A percentile compares a stretch with the other conserved stretches of the same genome.
Evolutionary conservation across 228 moss, liverwort and hornwort species (phyloP).

Genomic region (Sphagnum fallax): DNA sequence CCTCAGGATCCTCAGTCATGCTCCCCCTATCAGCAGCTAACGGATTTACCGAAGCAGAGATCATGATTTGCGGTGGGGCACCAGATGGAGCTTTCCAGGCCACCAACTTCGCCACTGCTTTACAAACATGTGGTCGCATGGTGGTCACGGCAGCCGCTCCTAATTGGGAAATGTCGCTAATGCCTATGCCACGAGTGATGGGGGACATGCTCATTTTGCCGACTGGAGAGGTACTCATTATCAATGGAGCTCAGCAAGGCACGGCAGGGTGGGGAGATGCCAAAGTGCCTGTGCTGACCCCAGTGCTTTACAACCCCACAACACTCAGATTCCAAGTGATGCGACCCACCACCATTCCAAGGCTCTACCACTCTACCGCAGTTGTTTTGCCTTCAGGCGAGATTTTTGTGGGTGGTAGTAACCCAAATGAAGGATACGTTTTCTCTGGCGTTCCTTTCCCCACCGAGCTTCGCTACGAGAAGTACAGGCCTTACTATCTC

Average conservation of each 20-base stretch:
- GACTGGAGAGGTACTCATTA: constrained; percentile 24
- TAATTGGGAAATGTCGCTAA: constrained; percentile 31
- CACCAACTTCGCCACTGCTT: constrained; percentile 6
- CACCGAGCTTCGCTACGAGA: constrained; percentile 32
- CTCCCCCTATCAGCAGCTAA: constrained; percentile 11
- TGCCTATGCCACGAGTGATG: constrained; percentile 39
- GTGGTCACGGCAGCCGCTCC: constrained; percentile 8
- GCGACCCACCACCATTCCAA: constrained; percentile 11
- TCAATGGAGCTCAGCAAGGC: constrained; percentile 17
- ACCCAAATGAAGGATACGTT: constrained; percentile 12
- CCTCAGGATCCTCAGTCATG: constrained; percentile 11
- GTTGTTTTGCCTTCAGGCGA: constrained; percentile 14
- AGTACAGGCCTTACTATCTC: constrained; percentile 34
- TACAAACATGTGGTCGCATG: constrained; percentile 24
- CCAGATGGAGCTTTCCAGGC: constrained; percentile 4
- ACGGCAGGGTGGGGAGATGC: constrained; percentile 15
- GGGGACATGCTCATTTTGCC: constrained; percentile 44
- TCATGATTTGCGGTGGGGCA: constrained; percentile 16
- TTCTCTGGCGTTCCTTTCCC: constrained; percentile 16
- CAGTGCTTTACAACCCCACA: constrained; percentile 9
- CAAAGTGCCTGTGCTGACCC: constrained; percentile 8
- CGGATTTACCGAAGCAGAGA: constrained; percentile 7
- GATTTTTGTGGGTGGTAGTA: constrained; percentile 19
- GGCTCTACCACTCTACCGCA: constrained; percentile 33
- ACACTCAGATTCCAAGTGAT: constrained; percentile 3